phyloP scores from a whole-genome alignment of 2,329 filamentous ascomycete species.

The Clonostachys solani region DNA sequence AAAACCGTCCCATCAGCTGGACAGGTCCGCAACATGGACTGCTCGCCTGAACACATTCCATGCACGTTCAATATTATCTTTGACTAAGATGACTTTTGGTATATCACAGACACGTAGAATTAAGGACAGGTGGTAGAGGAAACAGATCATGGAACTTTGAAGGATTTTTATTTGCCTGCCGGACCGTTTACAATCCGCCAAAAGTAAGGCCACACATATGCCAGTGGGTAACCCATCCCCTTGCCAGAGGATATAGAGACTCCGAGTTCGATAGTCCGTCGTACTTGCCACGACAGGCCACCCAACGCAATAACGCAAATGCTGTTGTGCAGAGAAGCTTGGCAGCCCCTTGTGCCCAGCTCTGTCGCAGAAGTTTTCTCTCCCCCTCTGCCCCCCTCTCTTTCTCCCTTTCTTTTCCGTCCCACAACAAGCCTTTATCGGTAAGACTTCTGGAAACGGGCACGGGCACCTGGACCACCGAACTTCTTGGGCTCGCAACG shows the following conservation, averaged over 20 bases:
- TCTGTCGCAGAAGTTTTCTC: neutral
- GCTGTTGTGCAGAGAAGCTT: too few species aligned
- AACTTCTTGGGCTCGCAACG: constrained; percentile 99
- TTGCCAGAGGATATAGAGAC: constrained; percentile 25
- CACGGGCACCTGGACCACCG: constrained; percentile 86
- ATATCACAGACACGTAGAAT: neutral
- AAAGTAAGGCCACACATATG: constrained; percentile 42
- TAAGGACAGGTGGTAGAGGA: constrained; percentile 1
- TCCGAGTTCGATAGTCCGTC: neutral
- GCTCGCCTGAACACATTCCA: too few species aligned
- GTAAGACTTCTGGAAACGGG: constrained; percentile 99
- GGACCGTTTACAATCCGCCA: constrained; percentile 41
- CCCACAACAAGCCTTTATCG: constrained; percentile 59
- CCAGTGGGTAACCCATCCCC: constrained; percentile 36
- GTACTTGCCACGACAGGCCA: neutral
- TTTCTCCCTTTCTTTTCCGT: constrained; percentile 7
- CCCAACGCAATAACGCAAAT: neutral
- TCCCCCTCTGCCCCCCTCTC: constrained; percentile 15
- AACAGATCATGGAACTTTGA: constrained; percentile 26
- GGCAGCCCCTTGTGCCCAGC: neutral
- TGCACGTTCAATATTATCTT: too few species aligned
- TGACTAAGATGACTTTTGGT: too few species aligned
- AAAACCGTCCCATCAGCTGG: too few species aligned
- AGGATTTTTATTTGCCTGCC: constrained; percentile 46
- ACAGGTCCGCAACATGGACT: too few species aligned